Evolutionary conservation across 257 asterid species (phyloP), one percentile per base, ranked within the genome.

Genomic region (Capsicum baccatum): DNA sequence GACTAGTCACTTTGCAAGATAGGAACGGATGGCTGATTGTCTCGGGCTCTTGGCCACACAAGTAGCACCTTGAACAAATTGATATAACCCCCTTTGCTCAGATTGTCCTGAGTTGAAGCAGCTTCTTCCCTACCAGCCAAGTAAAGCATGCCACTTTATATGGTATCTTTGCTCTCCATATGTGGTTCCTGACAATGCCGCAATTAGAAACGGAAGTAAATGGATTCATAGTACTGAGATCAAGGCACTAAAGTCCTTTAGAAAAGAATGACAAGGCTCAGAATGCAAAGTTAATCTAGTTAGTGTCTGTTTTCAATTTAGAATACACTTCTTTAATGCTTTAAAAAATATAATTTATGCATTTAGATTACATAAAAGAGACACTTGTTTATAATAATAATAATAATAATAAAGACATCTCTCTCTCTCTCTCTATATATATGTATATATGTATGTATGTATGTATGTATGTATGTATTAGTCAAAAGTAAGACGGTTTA

Each of bases 141-240:
- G 54, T 39, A 39, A 39, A 68, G 8, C 78, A 68, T 68, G 78
- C 52, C 78, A 68, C 78, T 15, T 68, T 39, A 39, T 8, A 39
- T 39, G 76, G 76, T 15, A 37, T 67, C 50, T 6, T 37, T 68
- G 16, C 78, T 68, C 78, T 68, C 33, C 11, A n/a, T 37, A 39
- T 15, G 39, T 68, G 54, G 37, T 68, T 68, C 78, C 78, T 39
- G 54, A 21, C 78, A 68, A 68, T 68, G 78, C 78, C 78, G 15
- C 14, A 39, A 68, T 68, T 68, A 16, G 78, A 39, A 68, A 68
- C 6, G 14, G 54, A 68, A 68, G 78, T 37, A 68, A 68, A 44
- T 68, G 78, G 59, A 15, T 68, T 68, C 14, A 2, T 39, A 35
- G 33, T 39, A 39, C 54, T 39, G 78, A 68, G 54, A 68, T 16